These are phyloP conservation scores for Dioscorea dumetorum DNA, from an alignment of 106 monocot genomes.

Conservation along the genomic window DNA sequence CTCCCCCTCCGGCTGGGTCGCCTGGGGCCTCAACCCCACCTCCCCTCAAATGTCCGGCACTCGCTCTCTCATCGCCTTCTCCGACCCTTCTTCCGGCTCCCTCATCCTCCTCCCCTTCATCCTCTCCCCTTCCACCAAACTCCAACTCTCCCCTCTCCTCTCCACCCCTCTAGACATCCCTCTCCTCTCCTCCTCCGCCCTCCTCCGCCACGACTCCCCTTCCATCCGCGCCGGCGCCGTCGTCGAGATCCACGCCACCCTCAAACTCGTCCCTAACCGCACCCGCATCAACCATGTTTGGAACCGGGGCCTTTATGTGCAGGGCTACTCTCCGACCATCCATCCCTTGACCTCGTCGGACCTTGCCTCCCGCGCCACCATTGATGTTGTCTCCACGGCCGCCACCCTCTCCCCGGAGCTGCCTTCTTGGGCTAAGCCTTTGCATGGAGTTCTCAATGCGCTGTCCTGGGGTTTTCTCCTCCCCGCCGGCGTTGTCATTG, in stretches of 20 bases:
- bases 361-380: constrained; percentile 49
- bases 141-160: constrained; percentile 53
- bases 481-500: constrained; percentile 49
- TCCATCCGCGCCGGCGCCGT: constrained; percentile 23
- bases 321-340: constrained; percentile 88
- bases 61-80: constrained; percentile 54
- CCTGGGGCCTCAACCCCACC: constrained; percentile 63
- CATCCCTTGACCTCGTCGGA: constrained; percentile 55
- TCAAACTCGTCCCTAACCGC: constrained; percentile 39
- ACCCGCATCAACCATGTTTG: constrained; percentile 72
- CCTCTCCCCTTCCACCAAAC: constrained; percentile 65
- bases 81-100: constrained; percentile 45
- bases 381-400: constrained; percentile 55
- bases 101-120: constrained; percentile 69
- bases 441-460: constrained; percentile 50
- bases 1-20: constrained; percentile 88
- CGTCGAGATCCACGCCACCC: constrained; percentile 43
- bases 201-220: not conserved
- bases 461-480: constrained; percentile 70
- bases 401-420: constrained; percentile 3
- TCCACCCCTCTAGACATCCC: constrained; percentile 52
- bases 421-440: constrained; percentile 20
- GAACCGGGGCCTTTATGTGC: constrained; percentile 86
- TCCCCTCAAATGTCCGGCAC: constrained; percentile 65
- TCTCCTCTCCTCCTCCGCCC: constrained; percentile 36